Evolutionary conservation across 805 yeast genomes (phyloP), one percentile per base, ranked within the genome.

Genomic region (Candida hispaniensis): DNA sequence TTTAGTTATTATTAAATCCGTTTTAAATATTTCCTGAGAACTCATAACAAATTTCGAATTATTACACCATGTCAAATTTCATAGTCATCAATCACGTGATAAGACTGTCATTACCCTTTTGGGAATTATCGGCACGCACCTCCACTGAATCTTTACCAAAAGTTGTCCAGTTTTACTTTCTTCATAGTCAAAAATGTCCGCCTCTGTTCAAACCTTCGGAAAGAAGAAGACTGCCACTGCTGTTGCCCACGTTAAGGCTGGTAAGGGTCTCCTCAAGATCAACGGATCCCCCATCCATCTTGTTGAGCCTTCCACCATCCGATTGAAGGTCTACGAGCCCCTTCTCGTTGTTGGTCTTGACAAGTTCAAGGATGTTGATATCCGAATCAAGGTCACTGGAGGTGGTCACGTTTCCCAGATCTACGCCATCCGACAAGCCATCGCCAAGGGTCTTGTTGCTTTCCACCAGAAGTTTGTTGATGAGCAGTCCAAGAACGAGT

Each of bases 341-440:
- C 76, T 91, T 63, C 75, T 93, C 64, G 71, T 91, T 64, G 97
- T 83, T 62, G 98, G 98, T 62, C 76, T 91, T 63, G 97, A 91
- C 77, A 91, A 91, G 73, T 91, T 85, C 73, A 88, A 93, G 67
- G 77, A 78, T 75, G 79, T 91, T 60, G 98, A 91, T 72, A 83
- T 91, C 73, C 88, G 97, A 75, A 93, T 91, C 64, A 79, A 91
- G 69, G 97, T 91, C 63, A 76, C 94, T 64, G 98, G 98, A 71
- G 98, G 98, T 85, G 98, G 98, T 74, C 98, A 91, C 79, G 96
- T 88, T 55, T 88, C 97, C 51, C 98, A 91, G 76, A 93, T 91
- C 54, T 91, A 91, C 75, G 98, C 98, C 56, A 91, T 91, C 71
- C 88, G 98, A 77, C 98, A 91, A 59, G 98, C 98, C 52, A 82